Evolutionary conservation across 768 basidiomycete genomes (phyloP).

Genomic region (Cystofilobasidium capitatum): DNA sequence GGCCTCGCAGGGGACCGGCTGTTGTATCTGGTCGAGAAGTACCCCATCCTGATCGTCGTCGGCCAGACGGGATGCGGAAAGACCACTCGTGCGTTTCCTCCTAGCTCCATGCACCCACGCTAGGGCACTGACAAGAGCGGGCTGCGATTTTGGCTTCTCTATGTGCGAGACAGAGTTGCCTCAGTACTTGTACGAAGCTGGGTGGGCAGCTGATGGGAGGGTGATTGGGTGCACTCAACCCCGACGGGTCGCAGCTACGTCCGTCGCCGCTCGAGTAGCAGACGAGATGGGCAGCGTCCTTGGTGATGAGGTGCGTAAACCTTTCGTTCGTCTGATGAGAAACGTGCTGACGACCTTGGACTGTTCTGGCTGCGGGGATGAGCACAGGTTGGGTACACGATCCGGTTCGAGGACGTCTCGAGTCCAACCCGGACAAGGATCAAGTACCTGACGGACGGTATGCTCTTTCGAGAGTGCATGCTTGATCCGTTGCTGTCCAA

Average conservation of each 20-base stretch:
- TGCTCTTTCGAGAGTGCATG: conserved; percentile 90
- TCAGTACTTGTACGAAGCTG: conserved; percentile 84
- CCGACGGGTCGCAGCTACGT: conserved; percentile 85
- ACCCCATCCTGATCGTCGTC: conserved; percentile 76
- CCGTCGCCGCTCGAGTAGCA: conserved; percentile 82
- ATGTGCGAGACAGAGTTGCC: conserved; percentile 61
- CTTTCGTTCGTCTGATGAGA: conserved; percentile 29
- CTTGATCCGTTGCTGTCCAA: conserved; percentile 82
- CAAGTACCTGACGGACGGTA: conserved; percentile 94
- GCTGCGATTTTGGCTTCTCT: conserved; percentile 2
- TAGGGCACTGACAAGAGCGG: not conserved
- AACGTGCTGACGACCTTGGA: not conserved
- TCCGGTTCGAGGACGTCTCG: conserved; percentile 90
- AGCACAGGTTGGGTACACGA: conserved; percentile 84
- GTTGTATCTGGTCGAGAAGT: conserved; percentile 70
- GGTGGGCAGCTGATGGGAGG: conserved; percentile 76
- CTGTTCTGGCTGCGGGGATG: not conserved
- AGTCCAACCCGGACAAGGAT: conserved; percentile 75
- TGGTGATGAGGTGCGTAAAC: conserved; percentile 67
- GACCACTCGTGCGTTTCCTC: conserved; percentile 66
- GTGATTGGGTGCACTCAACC: conserved; percentile 90
- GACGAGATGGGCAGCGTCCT: conserved; percentile 79
- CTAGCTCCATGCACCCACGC: not conserved
- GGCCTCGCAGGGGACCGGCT: conserved; percentile 56
- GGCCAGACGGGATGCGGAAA: conserved; percentile 95